These are phyloP conservation scores for Sporormia fimetaria DNA, from an alignment of 495 filamentous ascomycete species.

Conservation along the genomic window DNA sequence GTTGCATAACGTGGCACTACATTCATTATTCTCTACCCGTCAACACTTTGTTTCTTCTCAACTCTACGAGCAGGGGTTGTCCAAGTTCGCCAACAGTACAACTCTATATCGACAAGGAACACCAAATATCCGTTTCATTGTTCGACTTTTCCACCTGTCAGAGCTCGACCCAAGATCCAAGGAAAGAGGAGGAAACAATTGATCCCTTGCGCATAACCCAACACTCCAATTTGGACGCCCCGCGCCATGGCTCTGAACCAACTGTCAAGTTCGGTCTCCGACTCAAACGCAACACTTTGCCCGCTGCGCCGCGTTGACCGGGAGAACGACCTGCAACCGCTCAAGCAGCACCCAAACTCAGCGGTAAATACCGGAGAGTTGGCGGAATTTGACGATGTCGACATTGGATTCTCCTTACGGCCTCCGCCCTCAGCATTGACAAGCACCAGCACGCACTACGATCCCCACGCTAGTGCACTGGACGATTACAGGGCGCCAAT, in stretches of 20 bases:
- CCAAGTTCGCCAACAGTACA: too few species aligned
- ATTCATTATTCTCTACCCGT: background rate
- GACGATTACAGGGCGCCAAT: conserved; percentile 8
- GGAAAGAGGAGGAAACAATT: too few species aligned
- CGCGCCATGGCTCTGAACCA: background rate
- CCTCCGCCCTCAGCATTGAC: conserved; percentile 25
- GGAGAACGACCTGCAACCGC: conserved; percentile 7
- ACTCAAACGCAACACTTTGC: conserved; percentile 20
- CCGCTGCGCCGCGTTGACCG: conserved; percentile 14
- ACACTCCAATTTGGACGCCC: background rate
- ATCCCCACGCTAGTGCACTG: conserved; percentile 13
- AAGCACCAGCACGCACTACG: conserved; percentile 17
- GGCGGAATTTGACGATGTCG: conserved; percentile 16
- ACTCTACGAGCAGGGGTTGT: background rate
- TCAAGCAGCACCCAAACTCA: conserved; percentile 17
- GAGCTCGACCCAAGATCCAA: background rate
- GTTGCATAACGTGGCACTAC: conserved; percentile 6
- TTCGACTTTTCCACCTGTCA: background rate
- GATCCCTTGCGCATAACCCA: background rate
- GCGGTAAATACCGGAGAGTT: background rate
- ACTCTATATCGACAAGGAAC: too few species aligned
- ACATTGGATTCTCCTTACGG: conserved; percentile 12
- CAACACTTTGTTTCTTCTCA: background rate
- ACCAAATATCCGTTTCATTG: too few species aligned
- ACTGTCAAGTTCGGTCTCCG: background rate